Evolutionary conservation across 176 grass and related monocot genomes (phyloP).

Genomic region (Thinopyrum elongatum): DNA sequence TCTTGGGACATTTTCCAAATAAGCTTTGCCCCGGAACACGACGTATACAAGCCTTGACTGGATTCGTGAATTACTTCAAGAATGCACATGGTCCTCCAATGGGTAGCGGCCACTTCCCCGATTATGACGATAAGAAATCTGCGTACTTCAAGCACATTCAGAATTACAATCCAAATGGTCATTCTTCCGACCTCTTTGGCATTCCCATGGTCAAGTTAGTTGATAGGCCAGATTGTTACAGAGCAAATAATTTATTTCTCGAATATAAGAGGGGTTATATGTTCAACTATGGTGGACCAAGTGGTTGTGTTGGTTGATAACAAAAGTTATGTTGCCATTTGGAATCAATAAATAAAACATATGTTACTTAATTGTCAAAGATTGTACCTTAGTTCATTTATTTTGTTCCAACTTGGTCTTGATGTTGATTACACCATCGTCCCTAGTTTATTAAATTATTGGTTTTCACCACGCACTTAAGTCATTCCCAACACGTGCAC

Average conservation of each 20-base stretch:
- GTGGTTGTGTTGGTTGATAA: not conserved
- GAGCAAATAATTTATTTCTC: not conserved
- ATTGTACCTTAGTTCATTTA: not conserved
- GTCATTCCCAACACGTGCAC: not conserved
- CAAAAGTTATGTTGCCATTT: not conserved
- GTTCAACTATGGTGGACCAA: constrained; percentile 17
- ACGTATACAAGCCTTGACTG: not conserved
- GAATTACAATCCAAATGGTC: not conserved
- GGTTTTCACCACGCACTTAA: not conserved
- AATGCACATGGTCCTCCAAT: constrained; percentile 23
- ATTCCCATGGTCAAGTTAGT: not conserved
- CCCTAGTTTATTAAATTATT: not conserved
- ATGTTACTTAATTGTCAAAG: not conserved
- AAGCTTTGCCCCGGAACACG: not conserved
- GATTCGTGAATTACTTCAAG: not conserved
- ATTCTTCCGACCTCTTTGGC: not conserved
- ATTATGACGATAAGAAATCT: constrained; percentile 3
- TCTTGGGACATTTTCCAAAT: constrained; percentile 15
- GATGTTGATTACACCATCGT: not conserved
- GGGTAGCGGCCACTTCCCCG: constrained; percentile 35
- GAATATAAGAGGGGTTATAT: not conserved
- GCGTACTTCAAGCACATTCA: constrained; percentile 29
- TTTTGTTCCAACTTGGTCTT: not conserved
- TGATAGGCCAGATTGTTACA: not conserved
- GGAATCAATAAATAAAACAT: not conserved